A percentile compares a stretch with the other conserved stretches of the same genome.
phyloP scores from a whole-genome alignment of 179 eudicot genomes.

The Monotropa hypopitys region DNA sequence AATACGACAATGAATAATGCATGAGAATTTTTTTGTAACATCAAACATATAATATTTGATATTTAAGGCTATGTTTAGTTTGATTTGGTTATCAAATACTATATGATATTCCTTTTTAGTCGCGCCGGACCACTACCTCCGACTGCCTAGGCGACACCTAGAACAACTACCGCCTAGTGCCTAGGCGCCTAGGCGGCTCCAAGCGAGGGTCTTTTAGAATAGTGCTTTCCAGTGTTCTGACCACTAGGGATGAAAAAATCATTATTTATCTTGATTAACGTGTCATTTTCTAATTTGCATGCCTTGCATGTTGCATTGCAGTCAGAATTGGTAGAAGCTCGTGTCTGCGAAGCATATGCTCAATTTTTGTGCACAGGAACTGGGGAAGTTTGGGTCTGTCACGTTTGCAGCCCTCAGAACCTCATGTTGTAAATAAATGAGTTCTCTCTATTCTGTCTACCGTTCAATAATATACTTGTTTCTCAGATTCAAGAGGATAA shows the following conservation, averaged over 20 bases:
- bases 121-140: too few species aligned
- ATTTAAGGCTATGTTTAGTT: too few species aligned
- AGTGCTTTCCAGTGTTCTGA: slow-evolving; percentile 1
- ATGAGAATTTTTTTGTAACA: too few species aligned
- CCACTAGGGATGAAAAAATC: neutral
- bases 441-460: neutral
- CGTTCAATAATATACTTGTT: neutral
- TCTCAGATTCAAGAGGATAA: slow-evolving; percentile 44
- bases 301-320: slow-evolving; percentile 22
- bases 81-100: too few species aligned
- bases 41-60: too few species aligned
- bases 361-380: slow-evolving; percentile 50
- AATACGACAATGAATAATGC: too few species aligned
- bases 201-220: too few species aligned
- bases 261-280: neutral
- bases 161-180: too few species aligned
- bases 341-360: slow-evolving; percentile 58
- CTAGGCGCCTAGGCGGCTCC: too few species aligned
- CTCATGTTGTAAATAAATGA: slow-evolving; percentile 1
- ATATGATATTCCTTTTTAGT: too few species aligned
- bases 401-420: slow-evolving; percentile 6
- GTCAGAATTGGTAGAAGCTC: slow-evolving; percentile 50
- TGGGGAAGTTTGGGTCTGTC: slow-evolving; percentile 70
- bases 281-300: neutral
- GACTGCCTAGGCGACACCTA: too few species aligned